Percentiles rank a stretch among this genome's conserved stretches.
Evolutionary conservation across 2,329 filamentous ascomycete genomes (phyloP).

Genomic region (Colletotrichum gloeosporioides): DNA sequence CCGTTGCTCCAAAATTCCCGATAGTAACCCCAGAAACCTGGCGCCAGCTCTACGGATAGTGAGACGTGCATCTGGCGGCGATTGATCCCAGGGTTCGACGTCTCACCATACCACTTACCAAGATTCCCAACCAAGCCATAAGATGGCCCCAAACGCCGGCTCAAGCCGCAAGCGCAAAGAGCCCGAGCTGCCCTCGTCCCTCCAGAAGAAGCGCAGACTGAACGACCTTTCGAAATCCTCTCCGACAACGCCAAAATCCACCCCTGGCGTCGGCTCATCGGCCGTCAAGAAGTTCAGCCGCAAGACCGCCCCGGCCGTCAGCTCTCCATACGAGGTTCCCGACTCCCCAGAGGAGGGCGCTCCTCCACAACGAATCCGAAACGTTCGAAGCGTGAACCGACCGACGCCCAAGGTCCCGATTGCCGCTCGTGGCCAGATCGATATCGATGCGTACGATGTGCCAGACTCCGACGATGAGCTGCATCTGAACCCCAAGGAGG

Average conservation of each 20-base stretch:
- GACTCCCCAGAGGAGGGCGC: constrained; percentile 26
- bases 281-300: background rate
- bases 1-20: background rate
- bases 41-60: background rate
- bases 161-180: constrained; percentile 13
- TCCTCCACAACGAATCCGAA: constrained; percentile 11
- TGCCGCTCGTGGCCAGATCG: background rate
- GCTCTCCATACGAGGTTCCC: constrained; percentile 25
- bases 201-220: constrained; percentile 28
- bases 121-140: background rate
- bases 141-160: constrained; percentile 4
- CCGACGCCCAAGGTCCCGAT: constrained; percentile 16
- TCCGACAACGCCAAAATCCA: constrained; percentile 31
- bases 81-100: background rate
- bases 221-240: constrained; percentile 33
- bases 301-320: background rate
- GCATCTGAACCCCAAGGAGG: background rate
- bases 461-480: constrained; percentile 28
- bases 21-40: background rate
- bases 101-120: background rate
- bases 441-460: constrained; percentile 23
- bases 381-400: constrained; percentile 14
- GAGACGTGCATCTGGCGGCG: background rate
- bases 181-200: constrained; percentile 1
- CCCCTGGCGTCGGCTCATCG: background rate